Base-by-base conservation (phyloP, 2,329 filamentous ascomycete species). In the Paramyrothecium sp. region DNA sequence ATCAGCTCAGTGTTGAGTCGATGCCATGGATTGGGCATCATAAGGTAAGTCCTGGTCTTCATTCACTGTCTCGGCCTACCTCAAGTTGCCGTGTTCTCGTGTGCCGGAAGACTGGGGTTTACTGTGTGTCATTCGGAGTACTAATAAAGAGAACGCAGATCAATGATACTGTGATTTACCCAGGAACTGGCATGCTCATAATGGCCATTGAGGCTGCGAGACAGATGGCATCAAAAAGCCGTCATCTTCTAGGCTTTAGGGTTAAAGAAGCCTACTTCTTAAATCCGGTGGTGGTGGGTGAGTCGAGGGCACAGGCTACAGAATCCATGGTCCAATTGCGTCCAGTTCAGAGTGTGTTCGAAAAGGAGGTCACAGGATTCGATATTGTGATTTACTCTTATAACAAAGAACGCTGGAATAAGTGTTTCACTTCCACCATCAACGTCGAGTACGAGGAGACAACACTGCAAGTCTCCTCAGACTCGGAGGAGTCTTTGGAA, bases 141-240 rank as follows among this genome's bases (percentile, higher is more conserved):
- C n/a, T n/a, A n/a, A n/a, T n/a, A n/a, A n/a, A n/a, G n/a, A n/a
- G n/a, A n/a, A n/a, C n/a, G n/a, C n/a, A n/a, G n/a, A n/a, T n/a
- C n/a, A n/a, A n/a, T 1, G 34, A 56, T 10, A 61, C 54, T 3
- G 41, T 54, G 0, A 12, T 64, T 0, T 61, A 54, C 17, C 61
- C 62, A 3, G 59, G 46, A 1, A 54, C 61, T 0, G 59, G 57
- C 76, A 78, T 75, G 55, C 66, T 82, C 2, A 69, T 77, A n/a
- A 80, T 84, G 77, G 78, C 74, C 0, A 57, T 79, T 0, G 78
- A 81, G 57, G 78, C 76, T 1, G 51, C 51, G 5, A 21, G 34
- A 17, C 54, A 55, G 46, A n/a, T n/a, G n/a, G n/a, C n/a, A n/a
- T n/a, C 30, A 49, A 11, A 16, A 20, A n/a, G 38, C 22, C 20